Evolutionary conservation across 495 filamentous ascomycete species (phyloP).

Genomic region (Xeromyces bisporus): DNA sequence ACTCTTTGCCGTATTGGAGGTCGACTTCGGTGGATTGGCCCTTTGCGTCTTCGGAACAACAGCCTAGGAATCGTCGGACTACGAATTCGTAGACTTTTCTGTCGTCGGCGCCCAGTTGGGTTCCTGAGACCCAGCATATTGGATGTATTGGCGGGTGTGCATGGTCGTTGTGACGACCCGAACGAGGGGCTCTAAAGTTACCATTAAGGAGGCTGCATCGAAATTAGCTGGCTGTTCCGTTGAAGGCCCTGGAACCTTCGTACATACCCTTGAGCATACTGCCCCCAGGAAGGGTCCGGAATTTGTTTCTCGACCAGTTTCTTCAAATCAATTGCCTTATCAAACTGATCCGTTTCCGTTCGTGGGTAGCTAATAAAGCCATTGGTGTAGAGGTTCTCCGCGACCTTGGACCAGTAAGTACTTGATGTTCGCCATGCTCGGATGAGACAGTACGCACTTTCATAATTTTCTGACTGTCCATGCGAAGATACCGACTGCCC

Average conservation of each 20-base stretch:
- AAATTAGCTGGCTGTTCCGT: no score
- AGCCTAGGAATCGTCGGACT: constrained; percentile 84
- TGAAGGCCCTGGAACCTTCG: no score
- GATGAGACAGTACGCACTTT: constrained; percentile 21
- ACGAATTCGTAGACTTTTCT: constrained; percentile 84
- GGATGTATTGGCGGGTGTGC: constrained; percentile 96
- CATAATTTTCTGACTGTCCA: constrained; percentile 82
- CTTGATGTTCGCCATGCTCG: no score
- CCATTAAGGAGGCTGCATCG: constrained; percentile 47
- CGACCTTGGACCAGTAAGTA: constrained; percentile 28
- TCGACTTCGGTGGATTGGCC: constrained; percentile 73
- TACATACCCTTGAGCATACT: constrained; percentile 57
- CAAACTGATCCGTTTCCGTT: constrained; percentile 94
- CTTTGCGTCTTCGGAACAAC: constrained; percentile 86
- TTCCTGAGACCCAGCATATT: constrained; percentile 54
- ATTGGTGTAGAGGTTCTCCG: constrained; percentile 80
- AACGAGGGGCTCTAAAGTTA: constrained; percentile 62
- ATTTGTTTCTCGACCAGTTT: constrained; percentile 72
- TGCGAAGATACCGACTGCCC: constrained; percentile 65
- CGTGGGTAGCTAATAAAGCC: constrained; percentile 95
- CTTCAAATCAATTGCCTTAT: constrained; percentile 71
- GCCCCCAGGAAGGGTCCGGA: constrained; percentile 58
- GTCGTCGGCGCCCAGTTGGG: constrained; percentile 45
- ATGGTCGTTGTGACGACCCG: constrained; percentile 80
- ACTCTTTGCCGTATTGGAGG: constrained; percentile 68